phyloP scores from a whole-genome alignment of 2,329 filamentous ascomycete species.

The Cordyceps fumosorosea region DNA sequence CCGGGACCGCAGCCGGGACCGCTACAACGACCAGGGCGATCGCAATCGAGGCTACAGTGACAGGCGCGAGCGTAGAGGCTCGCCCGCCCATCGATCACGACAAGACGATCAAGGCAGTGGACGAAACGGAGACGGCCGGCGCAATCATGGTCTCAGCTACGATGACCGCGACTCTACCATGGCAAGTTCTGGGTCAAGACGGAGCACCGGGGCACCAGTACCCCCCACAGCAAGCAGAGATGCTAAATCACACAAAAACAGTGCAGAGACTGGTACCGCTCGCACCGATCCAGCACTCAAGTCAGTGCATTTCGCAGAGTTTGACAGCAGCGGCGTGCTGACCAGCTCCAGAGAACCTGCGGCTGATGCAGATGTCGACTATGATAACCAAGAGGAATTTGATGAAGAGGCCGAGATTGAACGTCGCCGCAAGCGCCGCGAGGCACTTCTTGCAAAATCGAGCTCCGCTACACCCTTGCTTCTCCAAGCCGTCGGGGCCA shows the following conservation, averaged over 20 bases:
- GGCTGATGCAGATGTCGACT: conserved; percentile 35
- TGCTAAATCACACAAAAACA: conserved; percentile 61
- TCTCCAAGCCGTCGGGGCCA: conserved; percentile 64
- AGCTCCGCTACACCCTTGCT: conserved; percentile 66
- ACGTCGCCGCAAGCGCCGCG: conserved; percentile 74
- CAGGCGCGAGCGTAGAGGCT: conserved; percentile 24
- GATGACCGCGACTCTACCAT: conserved; percentile 37
- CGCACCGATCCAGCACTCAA: neutral
- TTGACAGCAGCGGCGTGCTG: conserved; percentile 3
- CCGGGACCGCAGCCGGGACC: conserved; percentile 18
- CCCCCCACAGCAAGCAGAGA: conserved; percentile 53
- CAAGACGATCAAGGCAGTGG: conserved; percentile 26
- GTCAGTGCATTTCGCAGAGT: conserved; percentile 10
- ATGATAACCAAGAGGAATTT: conserved; percentile 52
- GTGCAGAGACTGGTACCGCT: conserved; percentile 19
- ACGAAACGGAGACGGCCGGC: neutral
- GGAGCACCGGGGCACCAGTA: conserved; percentile 52
- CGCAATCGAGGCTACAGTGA: conserved; percentile 47
- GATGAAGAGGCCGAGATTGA: conserved; percentile 82
- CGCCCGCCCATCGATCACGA: conserved; percentile 34
- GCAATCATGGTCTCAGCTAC: conserved; percentile 28
- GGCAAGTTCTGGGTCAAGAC: conserved; percentile 55
- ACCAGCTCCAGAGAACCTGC: conserved; percentile 12
- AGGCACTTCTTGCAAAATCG: conserved; percentile 80
- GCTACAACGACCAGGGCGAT: conserved; percentile 16